phyloP scores from a whole-genome alignment of 1,284 basidiomycete genomes.

The Pisolithus thermaeus region DNA sequence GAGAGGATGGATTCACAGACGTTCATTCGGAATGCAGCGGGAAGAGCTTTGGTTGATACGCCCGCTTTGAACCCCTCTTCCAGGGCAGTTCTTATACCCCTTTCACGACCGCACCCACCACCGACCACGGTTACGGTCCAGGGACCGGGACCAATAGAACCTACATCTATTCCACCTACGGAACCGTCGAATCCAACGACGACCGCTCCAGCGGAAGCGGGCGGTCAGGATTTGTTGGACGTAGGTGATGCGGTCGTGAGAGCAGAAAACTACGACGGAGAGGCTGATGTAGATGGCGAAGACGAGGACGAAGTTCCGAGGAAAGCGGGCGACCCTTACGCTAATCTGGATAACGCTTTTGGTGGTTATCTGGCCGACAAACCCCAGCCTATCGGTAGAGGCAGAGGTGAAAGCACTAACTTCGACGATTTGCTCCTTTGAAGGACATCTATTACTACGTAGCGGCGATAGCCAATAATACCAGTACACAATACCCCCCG shows the following conservation, averaged over 20 bases:
- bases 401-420: constrained; percentile 21
- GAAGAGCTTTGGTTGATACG: constrained; percentile 68
- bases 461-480: constrained; percentile 4
- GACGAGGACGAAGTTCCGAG: constrained; percentile 28
- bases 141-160: constrained; percentile 66
- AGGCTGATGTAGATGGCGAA: constrained; percentile 17
- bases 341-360: constrained; percentile 67
- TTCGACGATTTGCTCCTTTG: constrained; percentile 53
- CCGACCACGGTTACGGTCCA: constrained; percentile 42
- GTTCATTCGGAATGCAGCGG: constrained; percentile 75
- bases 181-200: constrained; percentile 15
- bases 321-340: constrained; percentile 60
- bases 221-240: constrained; percentile 5
- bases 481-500: neutral
- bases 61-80: constrained; percentile 75
- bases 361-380: constrained; percentile 59
- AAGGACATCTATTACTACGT: constrained; percentile 9
- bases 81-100: constrained; percentile 61
- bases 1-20: constrained; percentile 45
- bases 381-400: constrained; percentile 47
- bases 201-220: constrained; percentile 7
- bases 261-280: constrained; percentile 3
- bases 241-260: neutral
- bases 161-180: constrained; percentile 19
- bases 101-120: constrained; percentile 49